Conservation (phyloP, 2,329 filamentous ascomycete species). For the Colletotrichum trifolii region DNA sequence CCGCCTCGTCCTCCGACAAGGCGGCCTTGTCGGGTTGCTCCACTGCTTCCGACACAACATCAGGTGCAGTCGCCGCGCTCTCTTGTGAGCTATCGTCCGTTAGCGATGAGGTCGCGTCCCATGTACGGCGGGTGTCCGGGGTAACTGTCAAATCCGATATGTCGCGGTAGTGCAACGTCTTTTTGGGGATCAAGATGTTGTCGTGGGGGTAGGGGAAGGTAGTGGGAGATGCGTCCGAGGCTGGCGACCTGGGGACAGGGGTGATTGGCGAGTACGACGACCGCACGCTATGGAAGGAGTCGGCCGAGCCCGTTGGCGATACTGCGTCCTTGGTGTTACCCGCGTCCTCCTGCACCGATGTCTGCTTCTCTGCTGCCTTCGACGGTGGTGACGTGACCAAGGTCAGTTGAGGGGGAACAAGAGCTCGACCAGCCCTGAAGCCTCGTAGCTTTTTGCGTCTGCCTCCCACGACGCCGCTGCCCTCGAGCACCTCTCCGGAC, state of each 20-base stretch:
- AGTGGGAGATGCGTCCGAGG: constrained; percentile 49
- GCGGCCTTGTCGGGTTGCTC: constrained; percentile 27
- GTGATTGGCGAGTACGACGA: constrained; percentile 62
- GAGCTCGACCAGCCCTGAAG: constrained; percentile 44
- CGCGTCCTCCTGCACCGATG: constrained; percentile 29
- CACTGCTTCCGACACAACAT: constrained; percentile 28
- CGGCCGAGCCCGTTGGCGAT: constrained; percentile 60
- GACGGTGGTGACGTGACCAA: constrained; percentile 54
- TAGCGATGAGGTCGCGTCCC: constrained; percentile 44
- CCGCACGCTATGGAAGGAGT: constrained; percentile 66
- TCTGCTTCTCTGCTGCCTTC: constrained; percentile 37
- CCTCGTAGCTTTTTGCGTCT: constrained; percentile 46
- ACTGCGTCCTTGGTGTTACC: constrained; percentile 42
- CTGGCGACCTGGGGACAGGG: constrained; percentile 57
- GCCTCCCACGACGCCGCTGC: constrained; percentile 42
- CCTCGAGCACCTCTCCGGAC: constrained; percentile 44
- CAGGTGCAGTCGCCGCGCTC: constrained; percentile 41
- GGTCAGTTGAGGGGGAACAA: constrained; percentile 44
- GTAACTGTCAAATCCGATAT: constrained; percentile 48
- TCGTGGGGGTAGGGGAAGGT: constrained; percentile 53
- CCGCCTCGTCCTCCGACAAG: constrained; percentile 30
- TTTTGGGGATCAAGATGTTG: constrained; percentile 50
- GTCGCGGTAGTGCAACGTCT: constrained; percentile 44
- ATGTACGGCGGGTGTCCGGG: constrained; percentile 44
- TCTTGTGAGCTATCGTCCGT: constrained; percentile 43